Evolutionary conservation across 768 basidiomycete genomes (phyloP), one percentile per base, ranked within the genome.

Genomic region (Lentinula sp.): DNA sequence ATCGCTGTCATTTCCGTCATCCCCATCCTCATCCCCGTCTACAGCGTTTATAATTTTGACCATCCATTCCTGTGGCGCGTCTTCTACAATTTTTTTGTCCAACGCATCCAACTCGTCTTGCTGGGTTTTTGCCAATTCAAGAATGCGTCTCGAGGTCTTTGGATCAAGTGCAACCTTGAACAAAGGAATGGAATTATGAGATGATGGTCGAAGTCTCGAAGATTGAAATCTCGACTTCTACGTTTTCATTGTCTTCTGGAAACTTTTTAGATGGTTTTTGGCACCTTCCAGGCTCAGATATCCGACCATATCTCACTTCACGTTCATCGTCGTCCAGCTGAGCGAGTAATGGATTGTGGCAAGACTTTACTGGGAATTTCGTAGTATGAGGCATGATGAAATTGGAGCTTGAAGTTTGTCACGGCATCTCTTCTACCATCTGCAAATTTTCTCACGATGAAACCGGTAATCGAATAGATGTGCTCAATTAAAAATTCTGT

Each of bases 71-170:
- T 9, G 86, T 88, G 28, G 28, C 1, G 84, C 79, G 32, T 84
- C 83, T 65, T 79, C 67, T 37, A 72, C 69, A 9, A 70, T 81
- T 1, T 82, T 82, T 61, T 86, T 84, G 33, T 85, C 84, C 15
- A 78, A 76, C 66, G 85, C 80, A 58, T 85, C 85, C 3, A 96
- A 73, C 69, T 98, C 95, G 70, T 93, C 88, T 74, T 98, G 95
- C 73, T 99, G 96, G 66, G 91, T 88, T 69, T 84, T 82, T 13
- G 96, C 96, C 60, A 99, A 84, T 71, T 95, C 90, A 65, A 99
- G 89, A 52, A 99, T 97, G 66, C 85, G 87, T 62, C 81, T 80
- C 0, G 94, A 96, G 6, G 87, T 89, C 73, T 89, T 92, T 3
- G 88, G 81, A 69, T 94, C 91, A 62, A 95, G 71, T 20, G 86